These are phyloP conservation scores for Raphanus raphanistrum DNA, from an alignment of 345 rosid species.

Conservation along the genomic window DNA sequence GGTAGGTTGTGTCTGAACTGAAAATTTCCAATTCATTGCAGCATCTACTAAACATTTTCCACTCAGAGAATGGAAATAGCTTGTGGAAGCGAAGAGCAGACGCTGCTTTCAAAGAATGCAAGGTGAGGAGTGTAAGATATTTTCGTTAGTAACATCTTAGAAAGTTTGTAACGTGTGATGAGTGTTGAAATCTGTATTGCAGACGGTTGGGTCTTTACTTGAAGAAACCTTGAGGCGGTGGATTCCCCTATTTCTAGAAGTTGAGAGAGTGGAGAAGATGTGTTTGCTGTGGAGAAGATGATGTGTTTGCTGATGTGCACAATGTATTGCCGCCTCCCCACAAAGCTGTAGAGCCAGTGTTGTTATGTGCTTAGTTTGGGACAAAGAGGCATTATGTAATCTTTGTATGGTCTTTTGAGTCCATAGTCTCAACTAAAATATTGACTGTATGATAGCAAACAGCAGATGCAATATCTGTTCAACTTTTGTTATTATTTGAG, in stretches of 20 bases:
- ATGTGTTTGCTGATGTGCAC: slow-evolving; percentile 53
- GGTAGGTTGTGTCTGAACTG: slow-evolving; percentile 26
- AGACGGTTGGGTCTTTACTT: slow-evolving; percentile 78
- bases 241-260: slow-evolving; percentile 50
- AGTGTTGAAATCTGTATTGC: slow-evolving; percentile 30
- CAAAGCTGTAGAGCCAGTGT: slow-evolving; percentile 39
- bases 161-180: background rate
- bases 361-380: slow-evolving; percentile 45
- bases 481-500: background rate
- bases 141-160: background rate
- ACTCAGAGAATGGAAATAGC: slow-evolving; percentile 78
- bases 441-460: background rate
- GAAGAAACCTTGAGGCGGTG: slow-evolving; percentile 76
- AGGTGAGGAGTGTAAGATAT: slow-evolving; percentile 59
- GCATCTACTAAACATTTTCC: slow-evolving; percentile 79
- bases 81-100: slow-evolving; percentile 94
- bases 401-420: background rate
- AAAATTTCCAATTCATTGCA: slow-evolving; percentile 40
- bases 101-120: slow-evolving; percentile 67
- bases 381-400: background rate
- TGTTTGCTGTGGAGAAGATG: slow-evolving; percentile 55
- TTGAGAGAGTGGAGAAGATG: slow-evolving; percentile 51
- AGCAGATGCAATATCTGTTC: background rate
- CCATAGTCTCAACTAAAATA: too few species aligned
- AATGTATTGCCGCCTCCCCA: slow-evolving; percentile 65